Evolutionary conservation across 331 rosid genomes (phyloP), one percentile per base, ranked within the genome.

Genomic region (Rosa hybrid): DNA sequence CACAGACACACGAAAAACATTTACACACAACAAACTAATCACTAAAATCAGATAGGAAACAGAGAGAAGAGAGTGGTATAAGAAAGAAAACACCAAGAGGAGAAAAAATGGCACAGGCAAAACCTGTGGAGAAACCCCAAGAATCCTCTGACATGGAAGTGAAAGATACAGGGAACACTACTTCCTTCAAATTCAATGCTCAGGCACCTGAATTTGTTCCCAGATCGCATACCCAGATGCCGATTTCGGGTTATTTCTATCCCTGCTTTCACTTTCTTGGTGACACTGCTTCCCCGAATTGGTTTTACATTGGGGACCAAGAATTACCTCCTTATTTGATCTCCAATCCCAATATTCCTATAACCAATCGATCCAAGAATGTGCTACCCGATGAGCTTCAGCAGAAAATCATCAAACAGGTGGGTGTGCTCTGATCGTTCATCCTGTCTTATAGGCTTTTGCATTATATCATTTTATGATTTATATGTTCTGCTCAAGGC

Each of bases 141-240:
- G 89, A 82, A 12, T 78, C 59, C 63, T 27, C 74, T 21, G 86
- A 84, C 56, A 82, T 80, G 64, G 82, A 81, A 34, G 46, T 46
- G 45, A 86, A 83, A 71, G 93, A 84, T 64, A 69, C 75, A 1
- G 72, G 76, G 4, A 60, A 64, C 1, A 53, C 79, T 73, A 54
- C 81, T 0, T 68, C 89, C 34, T 95, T 93, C 94, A 93, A 86
- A 77, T 91, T 95, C 86, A 95, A 95, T 84, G 97, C 92, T 1
- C 96, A 91, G 80, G 98, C 99, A 10, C 97, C 98, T 50, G 99
- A 93, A 74, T 95, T 95, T n/a, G 94, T 95, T 7, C 99, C 99
- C 10, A 87, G 94, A 81, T 78, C 97, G 27, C 95, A 89, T 11
- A 12, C 96, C 64, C 97, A 94, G 79, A 34, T 89, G 80, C 96